Base-by-base conservation (phyloP, 1,284 basidiomycete genomes). In the Rhodotorula sp. region DNA sequence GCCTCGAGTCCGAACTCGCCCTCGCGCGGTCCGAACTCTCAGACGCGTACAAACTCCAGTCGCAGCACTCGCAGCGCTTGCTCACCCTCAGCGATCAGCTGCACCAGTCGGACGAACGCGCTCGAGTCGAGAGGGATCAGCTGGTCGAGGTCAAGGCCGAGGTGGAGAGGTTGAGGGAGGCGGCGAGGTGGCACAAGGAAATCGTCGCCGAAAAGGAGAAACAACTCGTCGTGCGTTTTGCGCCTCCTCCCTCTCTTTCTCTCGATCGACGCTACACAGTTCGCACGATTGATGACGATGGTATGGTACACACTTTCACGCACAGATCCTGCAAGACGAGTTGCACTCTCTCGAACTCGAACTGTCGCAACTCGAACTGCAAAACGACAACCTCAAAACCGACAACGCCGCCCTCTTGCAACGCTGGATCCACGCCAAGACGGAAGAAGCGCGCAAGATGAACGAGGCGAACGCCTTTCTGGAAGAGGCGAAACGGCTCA, bases 321-420 rank as follows among this genome's bases (percentile, higher is more conserved):
- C 17, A 4, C 77, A 96, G 93, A 89, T 92, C 63, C 85, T 98
- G 10, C 91, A 95, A 78, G 95, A 99, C 82, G 95, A 97, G 82
- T 89, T 95, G 80, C 89, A 88, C 75, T 91, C 93, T 0, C 85
- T 93, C 48, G 89, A 92, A 71, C 86, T 97, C 60, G 95, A 99
- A 80, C 86, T 98, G 24, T 86, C 88, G 58, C 91, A 95, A 79
- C 88, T 96, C 53, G 89, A 92, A 72, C 87, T 92, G 73, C 88
- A 91, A 53, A 97, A 96, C 79, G 84, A 88, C 76, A 89, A 85
- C 30, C 85, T 99, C 60, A 88, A 87, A 37, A 90, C 89, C 78
- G 95, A 99, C 81, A 99, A 99, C 78, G 94, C 95, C 26, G 90
- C 90, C 76, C 85, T 99, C 54, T 84, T 99, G 2, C 93, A 97